Evolutionary conservation across 2,329 filamentous ascomycete species (phyloP), one percentile per base, ranked within the genome.

Genomic region (Plenodomus lindquistii): DNA sequence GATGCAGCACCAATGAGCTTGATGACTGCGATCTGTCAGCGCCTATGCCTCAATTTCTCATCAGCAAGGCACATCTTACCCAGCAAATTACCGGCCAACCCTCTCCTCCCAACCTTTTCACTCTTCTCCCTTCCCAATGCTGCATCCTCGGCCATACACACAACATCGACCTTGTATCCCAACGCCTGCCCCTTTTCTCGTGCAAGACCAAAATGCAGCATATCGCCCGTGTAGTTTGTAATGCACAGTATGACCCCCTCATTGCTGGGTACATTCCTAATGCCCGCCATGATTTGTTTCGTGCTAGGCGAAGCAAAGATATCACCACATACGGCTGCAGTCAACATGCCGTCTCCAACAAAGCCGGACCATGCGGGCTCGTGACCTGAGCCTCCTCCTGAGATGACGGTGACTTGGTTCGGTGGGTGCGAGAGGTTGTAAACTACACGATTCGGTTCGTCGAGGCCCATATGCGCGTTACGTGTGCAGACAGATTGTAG

Each of bases 221-320:
- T 78, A 46, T 79, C 77, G 1, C 77, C 77, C 0, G 77, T 79
- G 44, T 79, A 79, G 44, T 79, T 79, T 0, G 76, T 79, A 18
- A 79, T 78, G 40, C 76, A 78, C 15, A 79, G 52, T 37, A 79
- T 78, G 3, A 77, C 70, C 0, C 77, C 77, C 19, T 71, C 73
- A 19, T 77, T 73, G 8, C 71, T 75, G 0, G 76, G 75, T 0
- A 75, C 74, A 36, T 77, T 75, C 34, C 72, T 60, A 37, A 79
- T 77, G 0, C 75, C 77, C 2, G 75, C 73, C 75, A 78, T 77
- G 49, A 79, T 71, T 57, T 79, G 77, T 60, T 78, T 78, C 1
- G 77, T 76, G 5, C 69, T 72, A 0, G 77, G 77, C 15, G 72
- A 75, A 1, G 77, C 76, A 59, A 79, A 79, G 4, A 79, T 76